Conservation (phyloP, 2,329 filamentous ascomycete species). For the Neoarthrinium moseri region DNA sequence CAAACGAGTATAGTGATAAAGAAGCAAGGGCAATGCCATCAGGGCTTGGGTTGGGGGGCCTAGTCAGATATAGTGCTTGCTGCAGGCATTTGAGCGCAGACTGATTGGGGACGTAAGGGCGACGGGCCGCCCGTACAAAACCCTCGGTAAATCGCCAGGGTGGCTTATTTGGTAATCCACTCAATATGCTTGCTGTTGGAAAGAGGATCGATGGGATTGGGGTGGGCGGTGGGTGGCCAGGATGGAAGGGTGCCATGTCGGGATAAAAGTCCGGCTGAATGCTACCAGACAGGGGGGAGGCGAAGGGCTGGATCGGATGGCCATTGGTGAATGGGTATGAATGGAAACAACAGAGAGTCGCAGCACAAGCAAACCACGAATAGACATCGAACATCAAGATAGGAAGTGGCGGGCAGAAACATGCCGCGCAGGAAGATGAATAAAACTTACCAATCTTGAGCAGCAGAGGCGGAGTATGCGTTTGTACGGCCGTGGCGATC, state of each 20-base stretch:
- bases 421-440: too few species aligned
- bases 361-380: too few species aligned
- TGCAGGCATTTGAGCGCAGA: conserved; percentile 1
- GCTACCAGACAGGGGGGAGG: neutral
- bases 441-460: too few species aligned
- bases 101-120: conserved; percentile 3
- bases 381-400: too few species aligned
- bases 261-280: neutral
- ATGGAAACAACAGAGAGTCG: conserved; percentile 8
- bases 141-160: conserved; percentile 6
- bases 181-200: neutral
- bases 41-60: neutral
- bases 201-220: too few species aligned
- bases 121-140: conserved; percentile 4
- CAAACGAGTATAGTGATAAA: neutral
- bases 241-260: neutral
- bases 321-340: conserved; percentile 3
- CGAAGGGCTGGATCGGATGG: too few species aligned
- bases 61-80: neutral
- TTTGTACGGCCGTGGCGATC: too few species aligned
- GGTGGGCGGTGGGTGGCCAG: neutral
- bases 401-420: too few species aligned
- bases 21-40: conserved; percentile 1
- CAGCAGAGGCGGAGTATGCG: too few species aligned
- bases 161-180: conserved; percentile 6